Base-by-base conservation (phyloP, 331 rosid species). In the Erythrophleum ivorense region DNA sequence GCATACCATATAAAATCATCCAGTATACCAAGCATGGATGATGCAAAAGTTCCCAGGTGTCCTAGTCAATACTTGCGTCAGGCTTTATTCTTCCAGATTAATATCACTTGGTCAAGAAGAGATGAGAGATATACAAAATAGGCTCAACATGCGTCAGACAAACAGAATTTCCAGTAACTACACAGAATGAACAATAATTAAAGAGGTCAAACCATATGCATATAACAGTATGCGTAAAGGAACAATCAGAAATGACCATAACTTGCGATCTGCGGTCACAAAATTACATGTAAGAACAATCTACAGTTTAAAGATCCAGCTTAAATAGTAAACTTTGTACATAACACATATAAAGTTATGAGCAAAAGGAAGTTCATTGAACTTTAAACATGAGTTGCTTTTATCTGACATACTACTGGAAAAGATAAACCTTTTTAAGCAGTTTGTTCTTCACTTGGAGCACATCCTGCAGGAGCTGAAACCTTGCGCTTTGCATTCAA, bases 401-500 rank as follows among this genome's bases (percentile, higher is more conserved):
- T 59, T 36, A 54, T 3, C 57, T 71, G 13, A 68, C 36, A 40
- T 46, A 31, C 43, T 40, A 69, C 49, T 15, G 33, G 24, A 68
- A 86, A 62, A 64, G 58, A 74, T 79, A 82, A 55, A 69, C 49
- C 82, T 81, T 79, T 65, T 88, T 68, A 40, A 53, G 79, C 79
- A 62, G 85, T 63, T 60, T 71, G 78, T 71, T 53, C 75, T 58
- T 86, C 88, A 74, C 54, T 72, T 55, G 86, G 73, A 78, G 85
- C 64, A 19, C 81, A 55, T 76, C 81, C 88, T 48, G 84, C 19
- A 59, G 91, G 53, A 74, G 76, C 87, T 11, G 84, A 40, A 79
- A 65, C 85, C 83, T 81, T 84, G 82, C 60, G 9, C 62, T 82
- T 89, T 7, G 89, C 85, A 6, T 81, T 53, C 49, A 76, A 77